These are phyloP conservation scores for Ogataea populi-albae DNA, from an alignment of 805 yeast genomes.

Conservation along the genomic window DNA sequence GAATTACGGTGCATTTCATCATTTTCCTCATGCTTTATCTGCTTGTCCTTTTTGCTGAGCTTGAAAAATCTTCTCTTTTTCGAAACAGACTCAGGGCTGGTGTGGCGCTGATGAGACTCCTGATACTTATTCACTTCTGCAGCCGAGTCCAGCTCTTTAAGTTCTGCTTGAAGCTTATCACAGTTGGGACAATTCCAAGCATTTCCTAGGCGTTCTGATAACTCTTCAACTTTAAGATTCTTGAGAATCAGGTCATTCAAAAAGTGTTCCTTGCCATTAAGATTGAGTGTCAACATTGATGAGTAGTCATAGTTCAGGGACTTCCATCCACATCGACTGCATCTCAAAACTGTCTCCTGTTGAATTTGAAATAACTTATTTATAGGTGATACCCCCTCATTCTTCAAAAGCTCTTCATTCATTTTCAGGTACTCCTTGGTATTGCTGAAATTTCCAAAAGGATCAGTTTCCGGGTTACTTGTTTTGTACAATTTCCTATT, in stretches of 20 bases:
- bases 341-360: constrained; percentile 58
- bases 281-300: constrained; percentile 31
- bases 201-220: constrained; percentile 61
- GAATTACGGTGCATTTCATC: too few species aligned
- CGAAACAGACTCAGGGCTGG: constrained; percentile 21
- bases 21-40: constrained; percentile 8
- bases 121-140: neutral
- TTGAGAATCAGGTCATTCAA: constrained; percentile 62
- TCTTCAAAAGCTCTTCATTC: constrained; percentile 49
- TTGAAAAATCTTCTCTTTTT: constrained; percentile 32
- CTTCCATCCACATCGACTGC: constrained; percentile 62
- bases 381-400: constrained; percentile 66
- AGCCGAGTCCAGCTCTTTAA: constrained; percentile 15
- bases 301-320: constrained; percentile 49
- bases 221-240: constrained; percentile 61
- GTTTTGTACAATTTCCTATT: constrained; percentile 23
- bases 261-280: constrained; percentile 22
- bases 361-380: constrained; percentile 71
- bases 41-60: constrained; percentile 13
- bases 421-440: constrained; percentile 56
- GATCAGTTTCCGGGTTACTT: constrained; percentile 25
- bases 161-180: constrained; percentile 30
- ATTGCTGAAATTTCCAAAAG: constrained; percentile 23
- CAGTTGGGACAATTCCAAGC: constrained; percentile 87
- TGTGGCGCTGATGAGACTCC: neutral